Evolutionary conservation across 345 rosid genomes (phyloP).

Genomic region (Aquilaria malaccensis): DNA sequence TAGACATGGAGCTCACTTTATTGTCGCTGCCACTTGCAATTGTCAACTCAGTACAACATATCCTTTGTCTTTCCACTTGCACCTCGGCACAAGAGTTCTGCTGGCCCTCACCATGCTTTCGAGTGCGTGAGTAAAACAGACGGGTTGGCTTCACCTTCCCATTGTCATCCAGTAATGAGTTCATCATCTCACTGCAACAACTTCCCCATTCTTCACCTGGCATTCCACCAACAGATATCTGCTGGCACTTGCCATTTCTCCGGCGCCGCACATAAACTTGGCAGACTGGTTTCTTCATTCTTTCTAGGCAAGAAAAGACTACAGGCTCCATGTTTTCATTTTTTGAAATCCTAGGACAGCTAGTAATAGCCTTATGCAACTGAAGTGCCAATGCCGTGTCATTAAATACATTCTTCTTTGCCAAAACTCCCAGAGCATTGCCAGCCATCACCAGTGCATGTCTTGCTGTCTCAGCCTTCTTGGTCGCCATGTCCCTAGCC

Average conservation of each 20-base stretch:
- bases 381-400: conserved; percentile 27
- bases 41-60: conserved; percentile 2
- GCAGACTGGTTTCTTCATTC: background rate
- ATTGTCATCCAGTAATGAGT: conserved; percentile 16
- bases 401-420: conserved; percentile 12
- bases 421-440: conserved; percentile 12
- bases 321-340: conserved; percentile 2
- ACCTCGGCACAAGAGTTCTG: background rate
- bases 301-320: background rate
- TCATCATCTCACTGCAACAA: conserved; percentile 19
- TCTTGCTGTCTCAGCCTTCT: conserved; percentile 18
- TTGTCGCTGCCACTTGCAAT: background rate
- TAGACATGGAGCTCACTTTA: background rate
- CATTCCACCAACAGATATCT: background rate
- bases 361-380: conserved; percentile 29
- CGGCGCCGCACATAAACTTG: conserved; percentile 1
- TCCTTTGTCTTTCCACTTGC: background rate
- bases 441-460: conserved; percentile 14
- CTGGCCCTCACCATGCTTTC: background rate
- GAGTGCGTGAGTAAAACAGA: conserved; percentile 6
- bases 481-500: conserved; percentile 23
- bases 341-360: conserved; percentile 24
- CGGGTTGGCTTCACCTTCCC: conserved; percentile 12
- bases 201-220: conserved; percentile 22
- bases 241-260: background rate